Conservation (phyloP, 371 early-diverging fungal genomes). For the Mortierella sp. region DNA sequence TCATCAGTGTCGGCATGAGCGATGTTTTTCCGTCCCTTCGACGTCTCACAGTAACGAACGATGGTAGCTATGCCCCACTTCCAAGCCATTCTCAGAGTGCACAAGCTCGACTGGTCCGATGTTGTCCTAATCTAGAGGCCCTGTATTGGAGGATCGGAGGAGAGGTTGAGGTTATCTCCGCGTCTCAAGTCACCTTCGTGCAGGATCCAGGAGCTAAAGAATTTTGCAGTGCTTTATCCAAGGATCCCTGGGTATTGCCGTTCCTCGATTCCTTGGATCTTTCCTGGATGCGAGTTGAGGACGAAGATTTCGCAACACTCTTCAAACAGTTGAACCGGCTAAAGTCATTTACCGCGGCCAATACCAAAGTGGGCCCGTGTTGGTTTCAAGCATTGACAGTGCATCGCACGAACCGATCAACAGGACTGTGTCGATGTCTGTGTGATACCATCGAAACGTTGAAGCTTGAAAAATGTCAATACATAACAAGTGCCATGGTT, state of each 20-base stretch:
- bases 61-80: no score
- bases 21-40: no score
- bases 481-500: neutral
- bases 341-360: neutral
- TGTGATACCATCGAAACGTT: neutral
- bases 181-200: no score
- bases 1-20: no score
- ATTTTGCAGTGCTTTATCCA: neutral
- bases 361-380: neutral
- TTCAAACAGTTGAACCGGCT: neutral
- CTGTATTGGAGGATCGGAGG: no score
- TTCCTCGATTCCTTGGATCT: neutral
- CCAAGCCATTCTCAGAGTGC: no score
- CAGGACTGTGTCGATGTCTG: neutral
- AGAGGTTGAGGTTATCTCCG: neutral
- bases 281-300: neutral
- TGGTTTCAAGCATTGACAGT: neutral
- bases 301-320: neutral
- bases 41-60: no score
- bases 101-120: no score
- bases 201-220: neutral
- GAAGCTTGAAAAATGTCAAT: neutral
- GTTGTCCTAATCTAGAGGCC: no score
- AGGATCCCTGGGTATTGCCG: neutral
- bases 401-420: neutral